Percentiles rank a stretch among this genome's conserved stretches.
These are phyloP conservation scores for Anisodus acutangulus DNA, from an alignment of 257 asterid genomes.

Conservation along the genomic window DNA sequence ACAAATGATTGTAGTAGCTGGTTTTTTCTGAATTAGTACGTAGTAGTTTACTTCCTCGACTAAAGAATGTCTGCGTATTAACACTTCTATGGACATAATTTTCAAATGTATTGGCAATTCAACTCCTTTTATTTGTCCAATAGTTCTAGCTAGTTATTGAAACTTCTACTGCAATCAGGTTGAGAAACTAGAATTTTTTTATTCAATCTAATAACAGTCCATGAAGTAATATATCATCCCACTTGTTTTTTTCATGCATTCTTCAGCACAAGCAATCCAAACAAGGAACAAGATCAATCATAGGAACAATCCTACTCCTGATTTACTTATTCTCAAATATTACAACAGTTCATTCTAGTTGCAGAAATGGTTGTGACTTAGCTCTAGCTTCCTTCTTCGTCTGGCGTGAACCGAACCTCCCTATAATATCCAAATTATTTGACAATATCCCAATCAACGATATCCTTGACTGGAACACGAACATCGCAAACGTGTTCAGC, in stretches of 20 bases:
- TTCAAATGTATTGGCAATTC: no score
- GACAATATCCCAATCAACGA: neutral
- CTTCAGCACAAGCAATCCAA: neutral
- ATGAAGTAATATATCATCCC: no score
- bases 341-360: neutral
- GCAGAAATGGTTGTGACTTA: constrained; percentile 21
- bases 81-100: no score
- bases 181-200: neutral
- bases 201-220: no score
- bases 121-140: no score
- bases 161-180: neutral
- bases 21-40: neutral
- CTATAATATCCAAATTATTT: neutral
- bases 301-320: neutral
- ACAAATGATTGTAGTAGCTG: neutral
- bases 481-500: neutral
- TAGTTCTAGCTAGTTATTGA: neutral
- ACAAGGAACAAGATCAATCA: neutral
- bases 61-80: neutral
- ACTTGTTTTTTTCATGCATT: neutral
- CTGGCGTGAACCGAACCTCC: neutral
- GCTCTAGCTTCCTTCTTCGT: constrained; percentile 24
- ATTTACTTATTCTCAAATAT: neutral
- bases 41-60: no score
- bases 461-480: neutral